Base-by-base conservation (phyloP, 2,329 filamentous ascomycete species). In the Hymenoscyphus repandus region DNA sequence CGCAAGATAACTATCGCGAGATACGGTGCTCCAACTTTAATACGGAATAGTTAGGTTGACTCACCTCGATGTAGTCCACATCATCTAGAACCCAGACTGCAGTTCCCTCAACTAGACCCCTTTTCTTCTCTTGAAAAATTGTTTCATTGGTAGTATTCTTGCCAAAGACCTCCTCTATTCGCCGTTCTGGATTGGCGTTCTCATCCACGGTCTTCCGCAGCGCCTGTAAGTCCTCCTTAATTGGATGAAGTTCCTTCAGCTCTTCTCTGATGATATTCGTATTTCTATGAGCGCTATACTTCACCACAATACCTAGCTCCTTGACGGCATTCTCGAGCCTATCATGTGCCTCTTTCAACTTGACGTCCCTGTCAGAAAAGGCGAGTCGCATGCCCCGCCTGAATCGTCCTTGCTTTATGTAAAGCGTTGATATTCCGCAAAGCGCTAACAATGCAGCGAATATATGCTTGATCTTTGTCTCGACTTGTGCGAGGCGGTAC, bases 341-440 rank as follows among this genome's bases (percentile, higher is more conserved):
- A 10, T 33, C 31, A 18, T 45, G 32, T 5, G 27, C 43, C 6
- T 10, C 43, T 20, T 34, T 45, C n/a, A 45, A 20, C 22, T 34
- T 20, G 13, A 17, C 22, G 12, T 45, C 30, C n/a, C 15, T 33
- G 22, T 27, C 22, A 3, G 22, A 9, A 33, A 33, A 33, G 4
- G 27, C 43, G 11, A 32, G 30, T 12, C 30, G 22, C 9, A 45
- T 20, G 15, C 43, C 43, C 13, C 43, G 15, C 22, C 17, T 18
- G 6, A 45, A 18, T 17, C 43, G 27, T 12, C 43, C 43, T 17
- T 45, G 27, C 31, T 45, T 45, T 17, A 45, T 45, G 32, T 45
- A 45, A 12, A 32, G 13, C 6, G 43, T 45, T 20, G 43, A 33
- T 6, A 45, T 34, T 4, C 27, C 43, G n/a, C 43, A 45, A n/a